phyloP scores from a whole-genome alignment of 495 filamentous ascomycete genomes.

The Xylaria telfairii region DNA sequence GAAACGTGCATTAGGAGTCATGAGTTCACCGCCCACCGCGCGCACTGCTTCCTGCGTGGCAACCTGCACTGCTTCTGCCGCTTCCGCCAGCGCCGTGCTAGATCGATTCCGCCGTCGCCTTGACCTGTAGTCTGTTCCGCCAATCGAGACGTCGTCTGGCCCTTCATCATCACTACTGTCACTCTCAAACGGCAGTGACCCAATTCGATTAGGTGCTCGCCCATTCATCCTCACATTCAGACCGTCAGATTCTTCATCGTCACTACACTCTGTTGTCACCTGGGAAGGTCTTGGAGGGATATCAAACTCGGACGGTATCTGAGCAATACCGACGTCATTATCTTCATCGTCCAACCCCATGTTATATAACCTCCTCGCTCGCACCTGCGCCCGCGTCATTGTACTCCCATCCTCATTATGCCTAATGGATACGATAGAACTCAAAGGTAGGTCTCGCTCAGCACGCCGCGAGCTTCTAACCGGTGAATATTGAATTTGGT shows the following conservation, averaged over 20 bases:
- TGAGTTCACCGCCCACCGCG: conserved; percentile 58
- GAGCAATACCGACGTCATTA: conserved; percentile 54
- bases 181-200: conserved; percentile 57
- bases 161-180: conserved; percentile 52
- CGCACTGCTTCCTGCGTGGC: conserved; percentile 62
- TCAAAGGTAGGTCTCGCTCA: conserved; percentile 38
- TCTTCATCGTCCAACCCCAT: conserved; percentile 61
- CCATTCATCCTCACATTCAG: conserved; percentile 30
- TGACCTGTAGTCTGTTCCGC: conserved; percentile 25
- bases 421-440: conserved; percentile 51
- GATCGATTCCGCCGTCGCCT: conserved; percentile 39
- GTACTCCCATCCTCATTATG: conserved; percentile 53
- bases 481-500: conserved; percentile 72
- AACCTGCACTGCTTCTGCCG: conserved; percentile 57
- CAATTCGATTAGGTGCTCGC: conserved; percentile 52
- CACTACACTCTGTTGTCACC: conserved; percentile 60
- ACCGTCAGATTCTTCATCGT: conserved; percentile 54
- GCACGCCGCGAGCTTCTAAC: conserved; percentile 33
- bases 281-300: conserved; percentile 47
- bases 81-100: conserved; percentile 54
- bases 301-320: conserved; percentile 60
- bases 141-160: conserved; percentile 36
- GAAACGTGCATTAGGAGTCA: conserved; percentile 77
- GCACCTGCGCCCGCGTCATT: conserved; percentile 46
- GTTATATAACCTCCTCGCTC: conserved; percentile 48